These are phyloP conservation scores for Tephrocybe sp. DNA, from an alignment of 768 basidiomycete species.

Conservation along the genomic window DNA sequence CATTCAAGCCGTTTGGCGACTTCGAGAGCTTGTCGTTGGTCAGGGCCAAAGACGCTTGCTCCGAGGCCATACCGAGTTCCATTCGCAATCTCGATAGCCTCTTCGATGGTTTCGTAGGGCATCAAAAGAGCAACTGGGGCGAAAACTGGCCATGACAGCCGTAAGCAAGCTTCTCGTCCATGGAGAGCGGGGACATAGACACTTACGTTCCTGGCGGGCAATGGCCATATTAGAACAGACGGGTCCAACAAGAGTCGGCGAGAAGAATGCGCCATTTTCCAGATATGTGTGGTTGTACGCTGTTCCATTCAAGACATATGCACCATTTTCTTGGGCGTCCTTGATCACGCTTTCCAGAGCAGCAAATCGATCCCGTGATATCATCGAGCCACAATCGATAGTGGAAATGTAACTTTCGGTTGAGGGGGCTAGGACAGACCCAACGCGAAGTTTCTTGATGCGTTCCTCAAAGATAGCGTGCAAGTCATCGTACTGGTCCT, in stretches of 20 bases:
- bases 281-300: constrained; percentile 65
- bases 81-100: constrained; percentile 89
- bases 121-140: constrained; percentile 90
- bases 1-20: constrained; percentile 85
- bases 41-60: constrained; percentile 91
- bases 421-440: constrained; percentile 67
- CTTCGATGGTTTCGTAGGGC: constrained; percentile 78
- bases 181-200: neutral
- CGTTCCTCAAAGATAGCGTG: constrained; percentile 64
- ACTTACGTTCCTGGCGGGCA: constrained; percentile 77
- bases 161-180: neutral
- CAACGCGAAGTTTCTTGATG: constrained; percentile 69
- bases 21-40: constrained; percentile 72
- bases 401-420: constrained; percentile 70
- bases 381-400: constrained; percentile 89
- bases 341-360: constrained; percentile 68
- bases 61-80: constrained; percentile 87
- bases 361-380: constrained; percentile 69
- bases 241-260: constrained; percentile 83
- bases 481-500: constrained; percentile 74
- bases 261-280: constrained; percentile 78
- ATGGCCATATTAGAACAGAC: constrained; percentile 72
- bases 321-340: constrained; percentile 70
- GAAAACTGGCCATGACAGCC: constrained; percentile 62
- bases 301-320: constrained; percentile 63